A percentile compares a stretch with the other conserved stretches of the same genome.
phyloP scores from a whole-genome alignment of 2,329 filamentous ascomycete genomes.

The Teratosphaeria gauchensis region DNA sequence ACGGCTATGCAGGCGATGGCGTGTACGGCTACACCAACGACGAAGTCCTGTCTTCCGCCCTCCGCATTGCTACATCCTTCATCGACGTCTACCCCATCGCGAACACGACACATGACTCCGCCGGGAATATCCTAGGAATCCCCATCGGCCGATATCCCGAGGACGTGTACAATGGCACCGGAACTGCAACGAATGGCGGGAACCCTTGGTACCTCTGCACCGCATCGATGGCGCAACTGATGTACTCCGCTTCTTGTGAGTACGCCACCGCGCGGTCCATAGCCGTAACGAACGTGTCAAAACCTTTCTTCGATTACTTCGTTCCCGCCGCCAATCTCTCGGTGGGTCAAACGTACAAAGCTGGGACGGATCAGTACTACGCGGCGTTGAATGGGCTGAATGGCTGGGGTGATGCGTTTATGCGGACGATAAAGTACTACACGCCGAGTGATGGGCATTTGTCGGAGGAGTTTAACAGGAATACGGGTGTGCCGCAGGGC shows the following conservation, averaged over 20 bases:
- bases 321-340: constrained; percentile 15
- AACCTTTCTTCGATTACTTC: constrained; percentile 27
- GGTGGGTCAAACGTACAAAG: constrained; percentile 15
- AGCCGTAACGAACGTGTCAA: constrained; percentile 18
- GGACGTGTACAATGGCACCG: constrained; percentile 26
- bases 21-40: constrained; percentile 25
- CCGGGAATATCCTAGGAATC: constrained; percentile 20
- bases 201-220: constrained; percentile 29
- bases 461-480: constrained; percentile 24
- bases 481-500: constrained; percentile 18
- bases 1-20: constrained; percentile 23
- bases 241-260: constrained; percentile 18
- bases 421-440: constrained; percentile 25
- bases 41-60: constrained; percentile 21
- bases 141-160: constrained; percentile 28
- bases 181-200: constrained; percentile 20
- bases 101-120: constrained; percentile 16
- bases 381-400: constrained; percentile 17
- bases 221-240: constrained; percentile 22
- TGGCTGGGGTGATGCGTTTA: constrained; percentile 27
- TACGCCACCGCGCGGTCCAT: constrained; percentile 15
- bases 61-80: constrained; percentile 22
- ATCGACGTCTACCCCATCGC: constrained; percentile 20
- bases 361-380: constrained; percentile 13
- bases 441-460: constrained; percentile 19